These are phyloP conservation scores for Chlorella sp. DNA, from an alignment of 139 green algal species.

Conservation along the genomic window DNA sequence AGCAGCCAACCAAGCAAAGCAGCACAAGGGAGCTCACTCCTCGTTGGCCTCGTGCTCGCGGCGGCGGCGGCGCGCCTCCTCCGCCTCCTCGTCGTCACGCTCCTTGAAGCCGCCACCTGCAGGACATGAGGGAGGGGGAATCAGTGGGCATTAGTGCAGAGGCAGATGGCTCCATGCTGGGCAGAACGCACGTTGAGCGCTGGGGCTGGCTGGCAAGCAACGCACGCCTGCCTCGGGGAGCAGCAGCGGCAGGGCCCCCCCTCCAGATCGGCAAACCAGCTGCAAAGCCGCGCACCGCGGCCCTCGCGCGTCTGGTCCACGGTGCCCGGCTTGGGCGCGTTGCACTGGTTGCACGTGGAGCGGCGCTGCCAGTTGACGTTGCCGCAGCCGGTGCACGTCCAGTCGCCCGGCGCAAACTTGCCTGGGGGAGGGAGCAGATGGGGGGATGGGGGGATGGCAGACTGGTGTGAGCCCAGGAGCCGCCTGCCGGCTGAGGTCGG, in stretches of 20 bases:
- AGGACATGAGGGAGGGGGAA: too few relatives aligned
- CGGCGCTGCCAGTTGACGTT: conserved; percentile 46
- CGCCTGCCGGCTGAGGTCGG: background rate
- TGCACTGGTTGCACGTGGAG: conserved; percentile 45
- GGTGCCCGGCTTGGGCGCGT: conserved; percentile 46
- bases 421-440: conserved; percentile 41
- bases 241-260: too few relatives aligned
- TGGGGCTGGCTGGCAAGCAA: too few relatives aligned
- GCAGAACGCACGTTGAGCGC: too few relatives aligned
- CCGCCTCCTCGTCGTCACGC: conserved; percentile 73
- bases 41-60: conserved; percentile 45
- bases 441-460: background rate
- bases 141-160: too few relatives aligned
- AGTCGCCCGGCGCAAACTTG: conserved; percentile 55
- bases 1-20: background rate
- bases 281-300: conserved; percentile 5
- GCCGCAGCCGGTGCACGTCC: conserved; percentile 44
- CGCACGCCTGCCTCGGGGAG: too few relatives aligned
- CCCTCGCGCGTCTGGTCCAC: conserved; percentile 63
- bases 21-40: conserved; percentile 13
- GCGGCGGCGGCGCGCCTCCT: conserved; percentile 65
- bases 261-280: background rate
- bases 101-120: conserved; percentile 77
- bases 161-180: too few relatives aligned
- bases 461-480: background rate